Evolutionary conservation across 768 basidiomycete species (phyloP).

Genomic region (Mrakia gelida): DNA sequence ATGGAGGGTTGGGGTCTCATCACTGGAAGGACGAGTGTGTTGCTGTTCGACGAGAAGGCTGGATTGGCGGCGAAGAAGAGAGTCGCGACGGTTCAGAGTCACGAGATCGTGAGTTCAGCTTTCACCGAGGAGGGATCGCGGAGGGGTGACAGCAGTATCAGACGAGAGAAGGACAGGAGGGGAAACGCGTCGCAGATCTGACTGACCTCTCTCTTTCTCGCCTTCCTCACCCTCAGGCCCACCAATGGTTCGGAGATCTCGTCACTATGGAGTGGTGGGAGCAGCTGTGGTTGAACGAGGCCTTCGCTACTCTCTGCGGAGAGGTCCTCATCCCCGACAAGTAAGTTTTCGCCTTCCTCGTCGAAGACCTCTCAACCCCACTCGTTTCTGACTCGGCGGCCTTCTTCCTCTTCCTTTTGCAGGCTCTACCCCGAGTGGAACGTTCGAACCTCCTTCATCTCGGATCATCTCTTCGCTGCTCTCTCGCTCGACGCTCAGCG

Average conservation of each 20-base stretch:
- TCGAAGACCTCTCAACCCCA: not conserved
- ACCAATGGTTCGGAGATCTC: constrained; percentile 60
- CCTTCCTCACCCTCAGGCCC: not conserved
- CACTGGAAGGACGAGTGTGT: constrained; percentile 76
- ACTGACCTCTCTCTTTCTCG: not conserved
- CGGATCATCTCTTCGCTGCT: constrained; percentile 61
- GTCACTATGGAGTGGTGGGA: constrained; percentile 94
- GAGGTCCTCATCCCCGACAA: constrained; percentile 38
- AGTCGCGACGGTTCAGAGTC: constrained; percentile 72
- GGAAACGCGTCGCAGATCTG: not conserved
- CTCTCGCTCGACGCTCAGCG: constrained; percentile 75
- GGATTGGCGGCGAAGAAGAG: constrained; percentile 70
- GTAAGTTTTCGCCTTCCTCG: not conserved
- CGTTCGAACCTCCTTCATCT: constrained; percentile 73
- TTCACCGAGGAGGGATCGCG: too few relatives aligned
- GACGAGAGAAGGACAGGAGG: not conserved
- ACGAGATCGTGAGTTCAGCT: constrained; percentile 62
- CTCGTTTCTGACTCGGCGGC: not conserved
- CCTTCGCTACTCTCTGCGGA: constrained; percentile 59
- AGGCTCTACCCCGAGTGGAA: constrained; percentile 68
- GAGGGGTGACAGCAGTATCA: too few relatives aligned
- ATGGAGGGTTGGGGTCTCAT: constrained; percentile 61
- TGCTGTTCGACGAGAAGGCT: constrained; percentile 71
- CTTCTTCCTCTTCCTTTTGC: not conserved
- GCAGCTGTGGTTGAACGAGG: constrained; percentile 55